phyloP scores from a whole-genome alignment of 2,329 filamentous ascomycete species.

The Thyridium curvatum region DNA sequence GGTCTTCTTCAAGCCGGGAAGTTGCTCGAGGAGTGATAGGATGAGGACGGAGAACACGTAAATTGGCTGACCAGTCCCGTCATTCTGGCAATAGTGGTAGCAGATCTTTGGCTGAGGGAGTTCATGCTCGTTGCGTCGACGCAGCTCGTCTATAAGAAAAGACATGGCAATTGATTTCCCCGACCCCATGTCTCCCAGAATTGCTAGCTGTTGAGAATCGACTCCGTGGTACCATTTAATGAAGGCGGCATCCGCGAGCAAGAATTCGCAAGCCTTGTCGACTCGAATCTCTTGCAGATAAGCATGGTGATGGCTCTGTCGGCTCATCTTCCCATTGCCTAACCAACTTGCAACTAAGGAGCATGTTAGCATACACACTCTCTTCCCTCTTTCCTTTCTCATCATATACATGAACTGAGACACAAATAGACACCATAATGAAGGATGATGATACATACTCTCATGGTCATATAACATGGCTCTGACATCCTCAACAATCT shows the following conservation, averaged over 20 bases:
- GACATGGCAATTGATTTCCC: constrained; percentile 13
- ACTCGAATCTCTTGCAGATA: constrained; percentile 6
- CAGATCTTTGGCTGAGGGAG: constrained; percentile 14
- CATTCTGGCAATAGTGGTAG: constrained; percentile 19
- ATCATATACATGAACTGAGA: too few relatives aligned
- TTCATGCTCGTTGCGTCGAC: constrained; percentile 6
- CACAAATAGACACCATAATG: too few relatives aligned
- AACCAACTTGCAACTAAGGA: too few relatives aligned
- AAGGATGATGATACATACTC: constrained; percentile 10
- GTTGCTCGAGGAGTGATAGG: constrained; percentile 2
- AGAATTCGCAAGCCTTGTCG: constrained; percentile 9
- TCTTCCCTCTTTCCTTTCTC: too few relatives aligned
- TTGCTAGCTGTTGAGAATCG: constrained; percentile 6
- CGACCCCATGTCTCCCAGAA: constrained; percentile 12
- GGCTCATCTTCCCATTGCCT: constrained; percentile 1
- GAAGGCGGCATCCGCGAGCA: constrained; percentile 5
- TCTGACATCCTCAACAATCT: constrained; percentile 16
- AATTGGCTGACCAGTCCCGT: constrained; percentile 11
- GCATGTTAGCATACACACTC: too few relatives aligned
- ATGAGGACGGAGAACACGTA: not conserved
- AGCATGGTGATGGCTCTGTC: constrained; percentile 8
- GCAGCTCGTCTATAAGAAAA: constrained; percentile 5
- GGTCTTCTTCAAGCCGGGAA: not conserved
- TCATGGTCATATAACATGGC: constrained; percentile 15
- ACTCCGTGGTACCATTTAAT: constrained; percentile 6